phyloP scores from a whole-genome alignment of 768 basidiomycete genomes.

The Rhizopogon vinicolor region DNA sequence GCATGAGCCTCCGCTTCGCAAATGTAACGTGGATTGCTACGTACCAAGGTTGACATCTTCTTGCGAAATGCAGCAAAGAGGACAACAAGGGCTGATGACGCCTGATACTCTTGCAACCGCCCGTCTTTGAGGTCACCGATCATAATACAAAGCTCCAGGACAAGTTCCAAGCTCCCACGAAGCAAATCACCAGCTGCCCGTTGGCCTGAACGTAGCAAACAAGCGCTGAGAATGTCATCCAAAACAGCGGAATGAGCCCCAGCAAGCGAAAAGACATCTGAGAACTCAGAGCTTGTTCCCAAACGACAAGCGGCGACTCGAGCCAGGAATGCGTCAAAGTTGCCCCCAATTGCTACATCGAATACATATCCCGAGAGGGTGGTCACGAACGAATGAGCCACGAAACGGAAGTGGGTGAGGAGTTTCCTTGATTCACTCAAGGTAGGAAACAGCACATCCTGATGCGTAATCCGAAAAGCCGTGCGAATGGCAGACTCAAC shows the following conservation, averaged over 20 bases:
- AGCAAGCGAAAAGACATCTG: conserved; percentile 73
- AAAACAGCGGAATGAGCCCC: conserved; percentile 62
- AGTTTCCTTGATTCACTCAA: conserved; percentile 45
- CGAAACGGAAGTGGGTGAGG: conserved; percentile 69
- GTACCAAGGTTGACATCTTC: conserved; percentile 56
- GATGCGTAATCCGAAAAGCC: conserved; percentile 59
- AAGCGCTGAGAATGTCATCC: conserved; percentile 74
- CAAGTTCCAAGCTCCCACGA: conserved; percentile 54
- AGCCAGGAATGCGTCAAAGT: conserved; percentile 66
- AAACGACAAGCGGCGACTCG: conserved; percentile 27
- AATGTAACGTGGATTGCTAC: conserved; percentile 16
- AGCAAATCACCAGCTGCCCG: conserved; percentile 60
- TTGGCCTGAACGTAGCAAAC: conserved; percentile 67
- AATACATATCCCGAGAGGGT: conserved; percentile 69
- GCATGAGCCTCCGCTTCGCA: not conserved
- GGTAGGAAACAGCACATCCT: conserved; percentile 54
- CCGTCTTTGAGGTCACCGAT: conserved; percentile 55
- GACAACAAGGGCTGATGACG: conserved; percentile 50
- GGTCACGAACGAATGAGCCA: conserved; percentile 64
- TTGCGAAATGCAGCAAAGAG: conserved; percentile 48
- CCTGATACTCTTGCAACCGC: conserved; percentile 58
- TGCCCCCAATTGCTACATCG: conserved; percentile 76
- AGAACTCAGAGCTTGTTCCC: conserved; percentile 31
- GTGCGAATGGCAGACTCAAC: conserved; percentile 67
- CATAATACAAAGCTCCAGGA: conserved; percentile 64